Base-by-base conservation (phyloP, 441 rosid genomes). In the Populus tomentosa region DNA sequence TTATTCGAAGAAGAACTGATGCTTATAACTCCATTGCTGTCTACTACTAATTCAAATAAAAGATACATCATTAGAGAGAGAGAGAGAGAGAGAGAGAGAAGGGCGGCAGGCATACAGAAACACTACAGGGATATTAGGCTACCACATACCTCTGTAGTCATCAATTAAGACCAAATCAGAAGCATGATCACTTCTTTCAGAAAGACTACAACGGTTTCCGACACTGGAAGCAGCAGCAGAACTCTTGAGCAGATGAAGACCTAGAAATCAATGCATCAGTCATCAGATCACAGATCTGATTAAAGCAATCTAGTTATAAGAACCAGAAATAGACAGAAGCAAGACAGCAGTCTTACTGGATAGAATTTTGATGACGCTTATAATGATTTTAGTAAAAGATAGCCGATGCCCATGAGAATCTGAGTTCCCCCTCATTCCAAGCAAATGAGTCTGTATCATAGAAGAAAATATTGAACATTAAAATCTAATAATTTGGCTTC, bases 361-460 rank as follows among this genome's bases (percentile, higher is more conserved):
- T 65, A 96, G 88, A 79, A 88, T 88, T 86, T 92, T 87, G 84
- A 92, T 88, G 78, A 84, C 78, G 78, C 88, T 87, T 42, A 94
- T 77, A 71, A 88, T 75, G 59, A 89, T 88, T 84, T 87, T 85
- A 32, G 88, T 84, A 81, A 91, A 92, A 84, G 91, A 89, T 62
- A 85, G 42, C 53, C 63, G 78, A 56, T 82, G 72, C 74, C 92
- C 88, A 74, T 61, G 83, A 77, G 88, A 82, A 71, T 82, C 85
- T 50, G 73, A 75, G 62, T 82, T 82, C 76, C 87, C 87, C 82
- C 82, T 87, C 89, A 91, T 81, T 84, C 84, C 85, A 75, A 94
- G 97, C 86, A 95, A 85, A 91, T 90, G 95, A 80, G 73, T 87
- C 99, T 97, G 86, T 56, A 46, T 67, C 21, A 59, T 69, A 13